These are phyloP conservation scores for Chenopodium quinoa DNA, from an alignment of 148 eudicot species.

Conservation along the genomic window DNA sequence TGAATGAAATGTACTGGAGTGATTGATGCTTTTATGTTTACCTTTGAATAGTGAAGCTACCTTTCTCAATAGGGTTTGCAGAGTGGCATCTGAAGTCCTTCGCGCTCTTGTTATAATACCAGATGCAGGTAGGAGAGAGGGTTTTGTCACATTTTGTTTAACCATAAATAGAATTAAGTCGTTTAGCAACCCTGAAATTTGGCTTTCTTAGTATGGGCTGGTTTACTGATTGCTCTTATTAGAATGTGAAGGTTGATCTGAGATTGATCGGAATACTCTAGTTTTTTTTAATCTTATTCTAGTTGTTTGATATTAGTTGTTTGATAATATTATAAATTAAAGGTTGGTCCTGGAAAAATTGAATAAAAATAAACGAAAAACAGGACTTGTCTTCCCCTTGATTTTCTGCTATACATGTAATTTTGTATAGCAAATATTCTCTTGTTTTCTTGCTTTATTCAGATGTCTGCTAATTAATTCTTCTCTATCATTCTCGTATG, in stretches of 20 bases:
- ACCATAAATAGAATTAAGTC: background rate
- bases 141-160: background rate
- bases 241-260: background rate
- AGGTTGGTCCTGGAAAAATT: too few species aligned
- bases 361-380: too few species aligned
- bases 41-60: conserved; percentile 20
- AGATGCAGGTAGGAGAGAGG: conserved; percentile 20
- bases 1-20: background rate
- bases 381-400: too few species aligned
- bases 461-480: too few species aligned
- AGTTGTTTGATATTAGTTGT: too few species aligned
- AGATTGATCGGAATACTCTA: background rate
- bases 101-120: conserved; percentile 6
- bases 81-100: background rate
- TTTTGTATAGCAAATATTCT: too few species aligned
- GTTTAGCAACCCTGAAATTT: conserved; percentile 23
- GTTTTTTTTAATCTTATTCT: too few species aligned
- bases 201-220: conserved; percentile 17
- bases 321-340: too few species aligned
- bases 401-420: too few species aligned
- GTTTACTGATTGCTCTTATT: conserved; percentile 5
- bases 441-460: too few species aligned
- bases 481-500: too few species aligned
- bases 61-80: conserved; percentile 8
- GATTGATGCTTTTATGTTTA: conserved; percentile 4